Evolutionary conservation across 768 basidiomycete genomes (phyloP).

Genomic region (Leccinum longicurvipes): DNA sequence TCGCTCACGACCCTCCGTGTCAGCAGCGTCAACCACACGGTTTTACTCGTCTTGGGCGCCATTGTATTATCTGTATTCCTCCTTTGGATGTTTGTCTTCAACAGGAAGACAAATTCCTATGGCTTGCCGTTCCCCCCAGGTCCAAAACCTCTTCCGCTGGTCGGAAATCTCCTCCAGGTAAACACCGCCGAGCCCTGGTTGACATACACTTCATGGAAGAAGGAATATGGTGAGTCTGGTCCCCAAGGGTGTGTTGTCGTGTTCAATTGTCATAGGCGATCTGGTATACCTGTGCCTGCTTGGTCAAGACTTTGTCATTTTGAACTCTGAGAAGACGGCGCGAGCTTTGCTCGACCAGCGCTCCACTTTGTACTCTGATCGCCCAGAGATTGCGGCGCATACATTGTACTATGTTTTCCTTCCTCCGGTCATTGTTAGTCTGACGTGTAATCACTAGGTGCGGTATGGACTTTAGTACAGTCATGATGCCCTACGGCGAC

Average conservation of each 20-base stretch:
- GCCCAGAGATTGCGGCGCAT: slow-evolving; percentile 17
- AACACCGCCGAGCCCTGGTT: slow-evolving; percentile 32
- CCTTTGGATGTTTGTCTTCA: slow-evolving; percentile 2
- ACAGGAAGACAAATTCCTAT: not conserved
- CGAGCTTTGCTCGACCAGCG: slow-evolving; percentile 27
- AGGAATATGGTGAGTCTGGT: slow-evolving; percentile 27
- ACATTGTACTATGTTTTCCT: slow-evolving; percentile 8
- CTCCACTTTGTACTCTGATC: slow-evolving; percentile 27
- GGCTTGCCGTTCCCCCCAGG: slow-evolving; percentile 28
- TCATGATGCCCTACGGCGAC: slow-evolving; percentile 28
- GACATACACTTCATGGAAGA: slow-evolving; percentile 34
- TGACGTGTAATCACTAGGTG: slow-evolving; percentile 16
- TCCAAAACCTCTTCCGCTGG: slow-evolving; percentile 28
- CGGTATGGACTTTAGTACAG: slow-evolving; percentile 27
- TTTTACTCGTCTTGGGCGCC: not conserved
- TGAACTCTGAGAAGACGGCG: slow-evolving; percentile 30
- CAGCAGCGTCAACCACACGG: not conserved
- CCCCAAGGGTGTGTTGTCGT: not conserved
- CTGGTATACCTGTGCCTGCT: slow-evolving; percentile 21
- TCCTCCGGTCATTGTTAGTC: not conserved
- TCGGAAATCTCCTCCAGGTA: slow-evolving; percentile 28
- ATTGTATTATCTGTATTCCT: slow-evolving; percentile 2
- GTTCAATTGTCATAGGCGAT: slow-evolving; percentile 15
- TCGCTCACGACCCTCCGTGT: not conserved
- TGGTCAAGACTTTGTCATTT: slow-evolving; percentile 22